These are phyloP conservation scores for Heracleum sosnowskyi DNA, from an alignment of 129 eudicot genomes.

Conservation along the genomic window DNA sequence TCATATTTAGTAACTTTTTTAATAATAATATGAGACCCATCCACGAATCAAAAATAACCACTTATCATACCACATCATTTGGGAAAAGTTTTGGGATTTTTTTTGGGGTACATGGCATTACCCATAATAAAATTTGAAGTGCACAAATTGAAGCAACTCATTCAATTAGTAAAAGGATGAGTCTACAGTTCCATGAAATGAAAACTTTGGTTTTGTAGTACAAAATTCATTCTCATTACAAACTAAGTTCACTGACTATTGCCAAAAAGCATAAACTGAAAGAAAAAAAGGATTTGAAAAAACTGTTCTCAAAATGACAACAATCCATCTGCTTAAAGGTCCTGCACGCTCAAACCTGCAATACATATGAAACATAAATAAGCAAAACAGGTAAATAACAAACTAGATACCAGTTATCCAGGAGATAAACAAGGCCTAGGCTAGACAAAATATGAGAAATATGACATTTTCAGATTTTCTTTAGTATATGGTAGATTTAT, in stretches of 20 bases:
- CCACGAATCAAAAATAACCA: too few relatives aligned
- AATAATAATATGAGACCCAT: too few relatives aligned
- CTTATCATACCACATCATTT: too few relatives aligned
- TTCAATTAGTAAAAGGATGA: background rate
- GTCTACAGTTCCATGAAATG: background rate
- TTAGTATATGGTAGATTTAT: background rate
- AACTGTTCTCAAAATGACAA: background rate
- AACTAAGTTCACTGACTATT: background rate
- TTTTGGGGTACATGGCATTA: too few relatives aligned
- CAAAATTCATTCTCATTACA: background rate
- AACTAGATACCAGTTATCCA: background rate
- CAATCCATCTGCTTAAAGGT: background rate
- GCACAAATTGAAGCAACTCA: background rate
- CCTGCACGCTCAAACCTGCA: background rate
- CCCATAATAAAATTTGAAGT: too few relatives aligned
- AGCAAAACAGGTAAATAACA: background rate
- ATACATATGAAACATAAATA: background rate
- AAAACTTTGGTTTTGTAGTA: background rate
- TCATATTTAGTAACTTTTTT: too few relatives aligned
- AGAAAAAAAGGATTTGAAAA: background rate
- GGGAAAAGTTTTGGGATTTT: too few relatives aligned
- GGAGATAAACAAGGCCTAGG: background rate
- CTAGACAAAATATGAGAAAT: too few relatives aligned
- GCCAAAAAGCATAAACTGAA: background rate
- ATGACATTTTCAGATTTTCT: background rate